Evolutionary conservation across 768 basidiomycete genomes (phyloP).

Genomic region (Kondoa malvinella): DNA sequence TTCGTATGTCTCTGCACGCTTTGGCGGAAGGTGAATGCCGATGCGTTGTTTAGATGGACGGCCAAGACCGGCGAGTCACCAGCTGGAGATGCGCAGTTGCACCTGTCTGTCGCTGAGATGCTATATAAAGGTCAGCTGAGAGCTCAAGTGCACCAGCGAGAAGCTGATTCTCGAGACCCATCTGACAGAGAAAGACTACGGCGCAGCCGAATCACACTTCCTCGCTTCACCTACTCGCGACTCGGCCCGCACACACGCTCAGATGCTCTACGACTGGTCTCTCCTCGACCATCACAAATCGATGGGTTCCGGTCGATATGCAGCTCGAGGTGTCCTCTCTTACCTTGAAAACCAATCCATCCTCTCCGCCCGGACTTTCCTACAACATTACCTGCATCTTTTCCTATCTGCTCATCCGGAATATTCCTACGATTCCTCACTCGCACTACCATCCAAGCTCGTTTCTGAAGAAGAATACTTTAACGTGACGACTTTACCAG

Average conservation of each 20-base stretch:
- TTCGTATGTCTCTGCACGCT: conserved; percentile 41
- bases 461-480: conserved; percentile 38
- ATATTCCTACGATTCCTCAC: conserved; percentile 28
- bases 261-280: conserved; percentile 70
- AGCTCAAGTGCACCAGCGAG: not conserved
- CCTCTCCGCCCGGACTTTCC: conserved; percentile 82
- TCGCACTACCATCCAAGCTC: not conserved
- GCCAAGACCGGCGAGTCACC: conserved; percentile 59
- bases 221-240: conserved; percentile 75
- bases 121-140: conserved; percentile 51
- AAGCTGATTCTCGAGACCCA: not conserved
- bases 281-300: conserved; percentile 36
- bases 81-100: conserved; percentile 70
- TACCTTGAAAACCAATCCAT: conserved; percentile 56
- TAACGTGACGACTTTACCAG: conserved; percentile 51
- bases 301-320: conserved; percentile 45
- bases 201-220: conserved; percentile 61
- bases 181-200: conserved; percentile 52
- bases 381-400: conserved; percentile 55
- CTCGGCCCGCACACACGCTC: conserved; percentile 66
- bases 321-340: conserved; percentile 55
- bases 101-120: conserved; percentile 77
- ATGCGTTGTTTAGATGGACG: conserved; percentile 63
- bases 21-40: conserved; percentile 18
- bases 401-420: conserved; percentile 40